Evolutionary conservation across 306 rosid genomes (phyloP), one percentile per base, ranked within the genome.

Genomic region (Cicer judaicum): DNA sequence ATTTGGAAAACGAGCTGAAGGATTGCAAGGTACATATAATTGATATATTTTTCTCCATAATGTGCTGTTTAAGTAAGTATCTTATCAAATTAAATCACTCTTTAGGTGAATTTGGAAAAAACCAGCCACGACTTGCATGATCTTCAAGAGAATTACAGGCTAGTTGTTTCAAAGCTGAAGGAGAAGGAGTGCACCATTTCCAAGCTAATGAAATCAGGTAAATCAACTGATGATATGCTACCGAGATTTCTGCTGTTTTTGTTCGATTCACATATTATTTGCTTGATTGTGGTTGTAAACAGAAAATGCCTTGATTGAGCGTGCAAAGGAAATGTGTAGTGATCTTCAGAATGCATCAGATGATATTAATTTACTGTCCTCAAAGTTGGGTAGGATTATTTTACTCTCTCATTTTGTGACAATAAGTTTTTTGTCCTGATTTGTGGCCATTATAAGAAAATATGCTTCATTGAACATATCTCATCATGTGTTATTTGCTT

Each of bases 101-200:
- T n/a, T n/a, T n/a, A n/a, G n/a, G n/a, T n/a, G n/a, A n/a, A n/a
- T n/a, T n/a, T n/a, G n/a, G n/a, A n/a, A n/a, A n/a, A n/a, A n/a
- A n/a, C n/a, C n/a, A n/a, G n/a, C n/a, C n/a, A n/a, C n/a, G n/a
- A n/a, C n/a, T n/a, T n/a, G n/a, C n/a, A n/a, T n/a, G n/a, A n/a
- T n/a, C n/a, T n/a, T n/a, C n/a, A n/a, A n/a, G n/a, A n/a, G n/a
- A n/a, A n/a, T n/a, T n/a, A n/a, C n/a, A n/a, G n/a, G n/a, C n/a
- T n/a, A n/a, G n/a, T n/a, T n/a, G n/a, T n/a, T n/a, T n/a, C 88
- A 73, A 82, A 81, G 43, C 19, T 94, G 80, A 92, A 90, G 79
- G 92, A 87, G 84, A 94, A 89, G 83, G 99, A 90, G 77, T 65
- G 11, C 18, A 79, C 88, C 50, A 90, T 94, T 73, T 92, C 96